Base-by-base conservation (phyloP, 352 stramenopile species). In the Globisporangium cylindrosporum region DNA sequence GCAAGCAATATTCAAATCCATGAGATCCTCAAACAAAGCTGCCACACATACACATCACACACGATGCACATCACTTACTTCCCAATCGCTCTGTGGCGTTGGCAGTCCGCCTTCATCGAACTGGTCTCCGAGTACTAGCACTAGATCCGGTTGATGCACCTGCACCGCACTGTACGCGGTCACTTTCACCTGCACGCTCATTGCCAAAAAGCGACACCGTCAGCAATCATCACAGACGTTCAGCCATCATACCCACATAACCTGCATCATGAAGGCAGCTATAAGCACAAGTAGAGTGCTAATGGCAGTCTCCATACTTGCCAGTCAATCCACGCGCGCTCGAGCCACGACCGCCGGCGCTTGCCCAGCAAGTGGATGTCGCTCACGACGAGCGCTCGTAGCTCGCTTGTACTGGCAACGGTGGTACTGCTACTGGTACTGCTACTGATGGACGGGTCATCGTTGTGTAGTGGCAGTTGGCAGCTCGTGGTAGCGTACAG, bases 281-380 rank as follows among this genome's bases (percentile, higher is more conserved):
- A 57, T 5, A 20, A 10, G n/a, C 0, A 58, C 9, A 32, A 2
- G 24, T 4, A 41, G 12, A 7, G 12, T 34, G 8, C 34, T 41
- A 41, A 41, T 41, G 10, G 5, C 38, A 48, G 12, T 48, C 36
- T 25, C 8, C 49, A 27, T 25, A 81, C 76, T 55, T 94, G 87
- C 83, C 77, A 91, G 67, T 94, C 87, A 53, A 89, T 81, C 87
- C 87, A 94, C 5, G 78, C 38, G 32, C 83, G 81, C 68, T 92
- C 82, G 27, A 88, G 68, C 62, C 68, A 76, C 20, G 72, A 77
- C 18, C 87, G 83, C 4, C 83, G 73, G 4, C 87, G 74, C 51
- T 91, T 89, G 64, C 87, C 87, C 20, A 94, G 73, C 48, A 94
- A 48, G 66, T 94, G 87, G 4, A 93, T 74, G 69, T 94, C 87